A percentile compares a stretch with the other conserved stretches of the same genome.
Evolutionary conservation across 345 rosid species (phyloP).

Genomic region (Arabis alpina): DNA sequence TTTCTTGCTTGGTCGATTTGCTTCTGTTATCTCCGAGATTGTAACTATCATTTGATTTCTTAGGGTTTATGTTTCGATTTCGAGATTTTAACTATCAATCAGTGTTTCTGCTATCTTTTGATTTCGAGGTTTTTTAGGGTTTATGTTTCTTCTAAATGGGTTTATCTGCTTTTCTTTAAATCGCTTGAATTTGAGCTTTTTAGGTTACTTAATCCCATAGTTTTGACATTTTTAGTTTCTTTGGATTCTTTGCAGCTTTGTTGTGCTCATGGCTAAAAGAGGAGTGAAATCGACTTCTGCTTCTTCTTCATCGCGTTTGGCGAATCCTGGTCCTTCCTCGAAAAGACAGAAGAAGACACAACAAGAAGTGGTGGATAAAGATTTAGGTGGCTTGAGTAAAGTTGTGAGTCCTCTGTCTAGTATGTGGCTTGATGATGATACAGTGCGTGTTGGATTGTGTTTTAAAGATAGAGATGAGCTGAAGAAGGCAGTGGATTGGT

Average conservation of each 20-base stretch:
- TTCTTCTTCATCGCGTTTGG: neutral
- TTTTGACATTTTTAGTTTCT: neutral
- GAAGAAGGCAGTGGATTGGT: conserved; percentile 3
- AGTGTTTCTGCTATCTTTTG: no score
- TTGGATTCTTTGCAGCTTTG: neutral
- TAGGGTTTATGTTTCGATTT: no score
- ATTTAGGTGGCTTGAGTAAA: neutral
- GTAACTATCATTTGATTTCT: no score
- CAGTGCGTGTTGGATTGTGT: conserved; percentile 10
- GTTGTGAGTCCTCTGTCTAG: neutral
- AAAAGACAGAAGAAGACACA: neutral
- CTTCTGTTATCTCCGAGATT: no score
- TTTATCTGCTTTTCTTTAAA: no score
- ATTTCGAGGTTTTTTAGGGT: no score
- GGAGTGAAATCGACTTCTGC: neutral
- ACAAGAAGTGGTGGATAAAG: neutral
- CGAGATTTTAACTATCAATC: no score
- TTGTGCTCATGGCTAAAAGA: conserved; percentile 1
- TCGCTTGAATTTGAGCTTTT: no score
- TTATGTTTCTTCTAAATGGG: no score
- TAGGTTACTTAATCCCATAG: no score
- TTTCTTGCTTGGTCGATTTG: no score
- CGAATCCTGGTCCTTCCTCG: neutral
- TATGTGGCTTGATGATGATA: conserved; percentile 11
- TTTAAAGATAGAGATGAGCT: no score